Evolutionary conservation across 2,329 filamentous ascomycete species (phyloP).

Genomic region (Raffaelea ambrosiae): DNA sequence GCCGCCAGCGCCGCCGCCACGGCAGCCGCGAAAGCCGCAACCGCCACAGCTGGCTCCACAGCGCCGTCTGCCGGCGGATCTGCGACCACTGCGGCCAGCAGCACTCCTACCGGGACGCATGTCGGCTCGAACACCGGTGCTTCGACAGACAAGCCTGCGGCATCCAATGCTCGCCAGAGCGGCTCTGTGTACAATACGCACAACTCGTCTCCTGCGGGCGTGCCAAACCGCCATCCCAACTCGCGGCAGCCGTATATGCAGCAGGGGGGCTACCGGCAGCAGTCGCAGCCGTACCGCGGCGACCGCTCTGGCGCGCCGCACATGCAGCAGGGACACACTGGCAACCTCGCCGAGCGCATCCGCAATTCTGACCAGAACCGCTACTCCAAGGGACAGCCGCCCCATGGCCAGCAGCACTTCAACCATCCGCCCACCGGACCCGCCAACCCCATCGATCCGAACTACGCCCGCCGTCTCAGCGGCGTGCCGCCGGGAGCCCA

Average conservation of each 20-base stretch:
- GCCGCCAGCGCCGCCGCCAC: constrained; percentile 19
- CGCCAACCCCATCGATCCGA: constrained; percentile 43
- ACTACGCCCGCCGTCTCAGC: constrained; percentile 45
- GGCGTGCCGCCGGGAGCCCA: constrained; percentile 36
- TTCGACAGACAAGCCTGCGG: not conserved
- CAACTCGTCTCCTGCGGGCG: constrained; percentile 18
- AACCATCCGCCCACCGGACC: constrained; percentile 66
- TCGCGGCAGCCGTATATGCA: constrained; percentile 40
- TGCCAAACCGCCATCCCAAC: constrained; percentile 35
- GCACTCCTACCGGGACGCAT: not conserved
- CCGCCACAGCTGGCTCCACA: constrained; percentile 1
- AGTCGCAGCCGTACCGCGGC: constrained; percentile 38
- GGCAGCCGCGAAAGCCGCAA: constrained; percentile 1
- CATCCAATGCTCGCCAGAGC: constrained; percentile 4
- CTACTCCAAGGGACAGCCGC: constrained; percentile 24
- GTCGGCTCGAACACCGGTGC: not conserved
- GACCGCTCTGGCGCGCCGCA: constrained; percentile 36
- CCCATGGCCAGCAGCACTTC: constrained; percentile 21
- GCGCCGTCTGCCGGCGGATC: not conserved
- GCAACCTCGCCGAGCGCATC: constrained; percentile 40
- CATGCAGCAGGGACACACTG: constrained; percentile 30
- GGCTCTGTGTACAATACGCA: constrained; percentile 12
- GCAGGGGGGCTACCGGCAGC: constrained; percentile 36
- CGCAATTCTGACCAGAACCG: constrained; percentile 38
- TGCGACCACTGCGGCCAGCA: constrained; percentile 1